Percentiles rank a stretch among this genome's conserved stretches.
These are phyloP conservation scores for Fusarium beomiforme DNA, from an alignment of 2,329 filamentous ascomycete species.

Conservation along the genomic window DNA sequence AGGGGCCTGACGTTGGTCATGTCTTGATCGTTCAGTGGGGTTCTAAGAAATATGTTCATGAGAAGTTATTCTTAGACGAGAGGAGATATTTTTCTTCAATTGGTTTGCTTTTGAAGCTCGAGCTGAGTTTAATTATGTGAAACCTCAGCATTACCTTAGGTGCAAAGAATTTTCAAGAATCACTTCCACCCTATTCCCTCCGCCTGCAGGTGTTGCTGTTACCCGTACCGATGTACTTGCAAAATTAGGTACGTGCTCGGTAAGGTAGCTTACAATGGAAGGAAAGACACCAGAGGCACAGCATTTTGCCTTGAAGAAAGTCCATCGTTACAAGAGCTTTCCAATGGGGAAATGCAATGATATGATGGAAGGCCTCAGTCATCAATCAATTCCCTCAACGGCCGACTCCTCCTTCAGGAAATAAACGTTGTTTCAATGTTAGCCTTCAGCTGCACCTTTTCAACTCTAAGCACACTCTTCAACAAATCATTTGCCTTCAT, in stretches of 20 bases:
- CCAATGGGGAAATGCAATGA: background rate
- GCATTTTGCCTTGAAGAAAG: background rate
- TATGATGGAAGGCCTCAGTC: slow-evolving; percentile 16
- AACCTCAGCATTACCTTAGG: background rate
- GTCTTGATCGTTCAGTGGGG: background rate
- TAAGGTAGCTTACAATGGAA: background rate
- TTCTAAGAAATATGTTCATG: slow-evolving; percentile 15
- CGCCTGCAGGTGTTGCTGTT: background rate
- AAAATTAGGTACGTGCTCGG: background rate
- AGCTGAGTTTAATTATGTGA: background rate
- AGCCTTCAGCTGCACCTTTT: slow-evolving; percentile 21
- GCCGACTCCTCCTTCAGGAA: background rate
- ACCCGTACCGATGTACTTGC: background rate
- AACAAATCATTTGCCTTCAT: slow-evolving; percentile 28
- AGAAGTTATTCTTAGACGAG: slow-evolving; percentile 11
- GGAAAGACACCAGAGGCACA: background rate
- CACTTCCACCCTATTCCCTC: background rate
- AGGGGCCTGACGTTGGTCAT: background rate
- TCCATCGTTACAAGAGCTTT: background rate
- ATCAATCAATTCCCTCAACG: slow-evolving; percentile 14
- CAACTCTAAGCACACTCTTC: slow-evolving; percentile 26
- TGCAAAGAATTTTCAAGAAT: background rate
- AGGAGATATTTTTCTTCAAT: background rate
- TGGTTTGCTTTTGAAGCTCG: background rate
- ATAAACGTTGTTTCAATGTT: slow-evolving; percentile 27